Base-by-base conservation (phyloP, 1,139 yeast genomes). In the Blastobotrys buckinghamii region DNA sequence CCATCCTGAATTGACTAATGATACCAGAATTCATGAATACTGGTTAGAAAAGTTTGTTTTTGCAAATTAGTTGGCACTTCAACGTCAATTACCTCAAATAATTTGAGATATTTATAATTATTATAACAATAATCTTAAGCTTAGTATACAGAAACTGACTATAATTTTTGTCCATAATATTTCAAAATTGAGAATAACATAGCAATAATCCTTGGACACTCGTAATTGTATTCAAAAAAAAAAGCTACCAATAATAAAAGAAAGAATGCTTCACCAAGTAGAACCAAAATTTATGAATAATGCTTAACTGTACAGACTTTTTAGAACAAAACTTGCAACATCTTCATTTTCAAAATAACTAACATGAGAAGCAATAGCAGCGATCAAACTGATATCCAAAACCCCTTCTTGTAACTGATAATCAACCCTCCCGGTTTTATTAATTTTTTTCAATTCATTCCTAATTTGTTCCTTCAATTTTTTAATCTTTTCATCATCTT, bases 261-360 rank as follows among this genome's bases (percentile, higher is more conserved):
- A 30, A n/a, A n/a, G n/a, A n/a, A n/a, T n/a, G n/a, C n/a, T n/a
- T n/a, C n/a, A n/a, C n/a, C n/a, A n/a, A n/a, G n/a, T n/a, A 13
- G 33, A 12, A 12, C 33, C n/a, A n/a, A n/a, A n/a, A n/a, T n/a
- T n/a, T n/a, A n/a, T n/a, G n/a, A n/a, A 26, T 7, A 26, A 15
- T 6, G 12, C 22, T 30, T 42, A 42, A 13, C 8, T 16, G 38
- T 49, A 49, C 20, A 45, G 20, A 6, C 41, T 30, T n/a, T 72
- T 73, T 64, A 90, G 68, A 4, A 90, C 66, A 57, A 90, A 89
- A 1, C 84, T 85, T 0, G 95, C 92, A 26, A 92, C 81, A 59
- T 89, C 90, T 48, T 80, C 77, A 58, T 88, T 95, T 61, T 88
- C 96, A 64, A 90, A 84, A 64, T 92, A 92, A 42, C 89, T 80